Evolutionary conservation across 2,329 filamentous ascomycete species (phyloP).

Genomic region (Metarhizium guizhouense): DNA sequence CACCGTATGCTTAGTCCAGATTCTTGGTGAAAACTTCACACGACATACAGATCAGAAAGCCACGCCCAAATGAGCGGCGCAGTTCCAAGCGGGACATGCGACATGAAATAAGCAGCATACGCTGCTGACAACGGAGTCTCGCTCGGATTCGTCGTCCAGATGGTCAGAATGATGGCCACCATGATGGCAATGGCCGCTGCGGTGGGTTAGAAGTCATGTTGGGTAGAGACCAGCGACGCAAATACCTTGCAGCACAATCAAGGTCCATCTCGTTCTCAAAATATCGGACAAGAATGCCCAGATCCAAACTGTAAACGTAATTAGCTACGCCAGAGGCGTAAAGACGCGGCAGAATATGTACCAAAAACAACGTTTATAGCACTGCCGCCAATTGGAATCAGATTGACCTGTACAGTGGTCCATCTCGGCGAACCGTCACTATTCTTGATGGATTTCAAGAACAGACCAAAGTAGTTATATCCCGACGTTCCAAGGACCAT

Average conservation of each 20-base stretch:
- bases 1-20: background rate
- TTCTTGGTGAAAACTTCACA: background rate
- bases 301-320: constrained; percentile 32
- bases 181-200: constrained; percentile 34
- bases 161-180: constrained; percentile 40
- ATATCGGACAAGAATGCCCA: constrained; percentile 44
- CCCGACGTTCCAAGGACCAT: constrained; percentile 23
- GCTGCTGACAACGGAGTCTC: constrained; percentile 33
- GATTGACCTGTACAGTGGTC: constrained; percentile 36
- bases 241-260: constrained; percentile 36
- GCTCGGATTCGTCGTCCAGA: constrained; percentile 39
- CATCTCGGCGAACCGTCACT: constrained; percentile 17
- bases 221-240: too few species aligned
- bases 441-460: constrained; percentile 19
- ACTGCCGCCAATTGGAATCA: constrained; percentile 36
- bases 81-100: constrained; percentile 37
- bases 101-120: constrained; percentile 44
- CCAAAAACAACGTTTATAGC: constrained; percentile 30
- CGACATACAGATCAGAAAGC: constrained; percentile 34
- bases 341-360: background rate
- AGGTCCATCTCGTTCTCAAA: constrained; percentile 38
- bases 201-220: background rate
- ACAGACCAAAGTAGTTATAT: constrained; percentile 25
- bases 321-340: background rate
- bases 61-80: constrained; percentile 43